Percentiles rank a stretch among this genome's conserved stretches.
Conservation (phyloP, 2,329 filamentous ascomycete genomes). For the Neopestalotiopsis rosae region DNA sequence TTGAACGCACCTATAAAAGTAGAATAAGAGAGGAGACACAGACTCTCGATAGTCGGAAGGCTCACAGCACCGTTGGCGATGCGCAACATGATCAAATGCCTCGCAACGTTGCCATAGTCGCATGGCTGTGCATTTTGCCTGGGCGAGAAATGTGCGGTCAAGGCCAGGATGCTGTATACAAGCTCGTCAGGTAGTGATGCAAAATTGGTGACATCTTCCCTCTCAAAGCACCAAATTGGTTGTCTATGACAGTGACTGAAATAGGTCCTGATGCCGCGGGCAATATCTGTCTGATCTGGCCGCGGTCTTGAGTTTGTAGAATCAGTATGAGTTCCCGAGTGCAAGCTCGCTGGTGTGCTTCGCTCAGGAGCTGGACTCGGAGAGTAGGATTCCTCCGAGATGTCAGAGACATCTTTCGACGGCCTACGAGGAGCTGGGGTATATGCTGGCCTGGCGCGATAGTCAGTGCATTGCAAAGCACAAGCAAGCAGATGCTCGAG, state of each 20-base stretch:
- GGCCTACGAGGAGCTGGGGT: constrained; percentile 26
- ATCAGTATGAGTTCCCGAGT: constrained; percentile 33
- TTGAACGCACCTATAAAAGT: constrained; percentile 50
- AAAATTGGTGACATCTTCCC: constrained; percentile 44
- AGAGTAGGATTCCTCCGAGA: constrained; percentile 42
- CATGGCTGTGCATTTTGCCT: background rate
- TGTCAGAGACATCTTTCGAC: constrained; percentile 36
- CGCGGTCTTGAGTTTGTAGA: constrained; percentile 33
- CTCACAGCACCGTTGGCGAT: constrained; percentile 56
- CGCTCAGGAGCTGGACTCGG: constrained; percentile 33
- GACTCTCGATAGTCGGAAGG: constrained; percentile 53
- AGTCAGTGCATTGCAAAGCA: constrained; percentile 34
- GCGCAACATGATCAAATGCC: constrained; percentile 51
- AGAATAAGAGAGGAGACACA: constrained; percentile 55
- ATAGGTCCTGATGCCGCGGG: constrained; percentile 42
- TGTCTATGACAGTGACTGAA: constrained; percentile 50
- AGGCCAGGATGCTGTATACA: constrained; percentile 45
- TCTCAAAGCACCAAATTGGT: constrained; percentile 51
- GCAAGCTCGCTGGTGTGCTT: constrained; percentile 29
- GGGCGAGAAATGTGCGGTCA: constrained; percentile 45
- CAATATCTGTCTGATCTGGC: constrained; percentile 38
- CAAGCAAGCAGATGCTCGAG: constrained; percentile 5
- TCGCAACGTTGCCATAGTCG: constrained; percentile 37
- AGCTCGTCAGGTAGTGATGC: constrained; percentile 44
- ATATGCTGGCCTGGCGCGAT: constrained; percentile 35